Evolutionary conservation across 768 basidiomycete genomes (phyloP), one percentile per base, ranked within the genome.

Genomic region (Glaciozyma martinii): DNA sequence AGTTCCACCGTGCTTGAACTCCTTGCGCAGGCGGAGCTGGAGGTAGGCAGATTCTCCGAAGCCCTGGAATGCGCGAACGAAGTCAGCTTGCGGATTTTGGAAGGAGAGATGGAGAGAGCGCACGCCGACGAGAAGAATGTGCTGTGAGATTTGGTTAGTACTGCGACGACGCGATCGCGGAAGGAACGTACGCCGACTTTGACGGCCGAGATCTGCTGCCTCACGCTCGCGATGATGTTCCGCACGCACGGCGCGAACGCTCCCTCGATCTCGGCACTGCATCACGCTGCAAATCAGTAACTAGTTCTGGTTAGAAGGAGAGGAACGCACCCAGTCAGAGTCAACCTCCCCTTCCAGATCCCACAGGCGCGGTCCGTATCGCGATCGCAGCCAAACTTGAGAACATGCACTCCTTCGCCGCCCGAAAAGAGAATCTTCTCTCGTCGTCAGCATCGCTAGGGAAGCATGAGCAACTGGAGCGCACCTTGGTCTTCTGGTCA

Each of bases 31-130:
- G 1, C 61, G 57, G 5, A 25, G 23, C 19, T 65, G 33, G 8
- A 68, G 49, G 49, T 68, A 69, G 1, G 67, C 59, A 10, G 64
- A 62, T 25, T 69, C 64, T 32, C 61, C 61, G 44, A 65, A 69
- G 8, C 67, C 67, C 56, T 56, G 49, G 30, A 8, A n/a, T n/a
- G n/a, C n/a, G n/a, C n/a, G n/a, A 9, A n/a, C 6, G 4, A 3
- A 3, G 25, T 52, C n/a, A 23, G 13, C 13, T 7, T 27, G n/a
- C 25, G 7, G 10, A 7, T 13, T 52, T 52, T 52, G 23, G 4
- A 7, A 16, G 40, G 43, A 43, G 30, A 33, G 54, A 6, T 3
- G 8, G 8, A 42, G 55, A 32, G 25, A 13, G 5, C 44, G 53
- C 66, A 64, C 57, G 16, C 60, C 49, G 19, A 64, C 56, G 56